Conservation (phyloP, 1,139 yeast species). For the Scheffersomyces stambukii region DNA sequence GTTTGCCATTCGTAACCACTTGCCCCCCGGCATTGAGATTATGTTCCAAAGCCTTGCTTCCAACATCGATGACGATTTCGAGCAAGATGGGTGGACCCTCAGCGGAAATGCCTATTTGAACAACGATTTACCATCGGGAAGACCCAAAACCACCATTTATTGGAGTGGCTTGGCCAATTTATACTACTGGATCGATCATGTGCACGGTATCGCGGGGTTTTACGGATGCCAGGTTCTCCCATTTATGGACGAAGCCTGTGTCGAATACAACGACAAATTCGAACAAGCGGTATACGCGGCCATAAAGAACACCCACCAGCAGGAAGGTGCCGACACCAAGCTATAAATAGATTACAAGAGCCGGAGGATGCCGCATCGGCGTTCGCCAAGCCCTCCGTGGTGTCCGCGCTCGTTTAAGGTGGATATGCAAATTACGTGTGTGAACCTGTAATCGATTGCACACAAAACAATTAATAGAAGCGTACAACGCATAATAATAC, state of each 20-base stretch:
- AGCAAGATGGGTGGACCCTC: constrained; percentile 78
- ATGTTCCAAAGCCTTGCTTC: constrained; percentile 14
- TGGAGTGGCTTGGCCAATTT: constrained; percentile 49
- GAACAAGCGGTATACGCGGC: constrained; percentile 16
- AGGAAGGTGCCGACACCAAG: too few relatives aligned
- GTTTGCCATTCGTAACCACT: constrained; percentile 31
- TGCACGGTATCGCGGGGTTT: constrained; percentile 40
- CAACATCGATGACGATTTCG: constrained; percentile 18
- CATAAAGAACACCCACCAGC: constrained; percentile 8
- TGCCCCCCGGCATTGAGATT: constrained; percentile 24
- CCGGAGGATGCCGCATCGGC: too few relatives aligned
- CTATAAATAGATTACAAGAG: constrained; percentile 4
- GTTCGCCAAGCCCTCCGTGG: too few relatives aligned
- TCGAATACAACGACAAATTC: constrained; percentile 14
- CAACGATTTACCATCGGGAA: constrained; percentile 31
- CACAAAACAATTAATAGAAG: background rate
- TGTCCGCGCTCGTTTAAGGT: too few relatives aligned
- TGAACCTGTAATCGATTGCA: too few relatives aligned
- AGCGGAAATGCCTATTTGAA: constrained; percentile 69
- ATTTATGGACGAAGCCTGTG: constrained; percentile 14
- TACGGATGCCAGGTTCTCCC: constrained; percentile 41
- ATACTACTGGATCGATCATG: constrained; percentile 43
- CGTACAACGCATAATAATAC: background rate
- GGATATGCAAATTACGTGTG: too few relatives aligned
- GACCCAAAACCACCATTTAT: constrained; percentile 34